Conservation (phyloP, 768 basidiomycete species). For the Rhodotorula graminis region DNA sequence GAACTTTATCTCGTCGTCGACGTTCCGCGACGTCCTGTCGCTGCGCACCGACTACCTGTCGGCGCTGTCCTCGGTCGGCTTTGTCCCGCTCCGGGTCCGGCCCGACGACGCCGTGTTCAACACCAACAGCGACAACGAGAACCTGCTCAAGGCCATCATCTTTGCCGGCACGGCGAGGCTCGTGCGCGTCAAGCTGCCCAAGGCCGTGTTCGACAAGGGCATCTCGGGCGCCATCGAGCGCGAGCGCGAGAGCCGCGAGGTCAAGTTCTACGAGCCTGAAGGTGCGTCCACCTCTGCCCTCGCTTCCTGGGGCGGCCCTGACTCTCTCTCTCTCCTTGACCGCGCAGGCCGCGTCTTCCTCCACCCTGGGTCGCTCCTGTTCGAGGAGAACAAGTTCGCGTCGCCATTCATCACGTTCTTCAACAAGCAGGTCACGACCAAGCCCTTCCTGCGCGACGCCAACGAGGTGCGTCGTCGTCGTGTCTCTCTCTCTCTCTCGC, state of each 20-base stretch:
- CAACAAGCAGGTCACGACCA: constrained; percentile 71
- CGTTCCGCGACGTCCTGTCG: constrained; percentile 70
- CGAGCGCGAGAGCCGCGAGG: constrained; percentile 77
- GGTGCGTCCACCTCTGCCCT: too few species aligned
- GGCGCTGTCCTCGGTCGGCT: constrained; percentile 65
- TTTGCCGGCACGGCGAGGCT: constrained; percentile 79
- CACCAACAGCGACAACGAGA: constrained; percentile 60
- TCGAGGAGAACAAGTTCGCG: constrained; percentile 66
- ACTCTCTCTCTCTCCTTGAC: too few species aligned
- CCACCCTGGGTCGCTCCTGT: constrained; percentile 77
- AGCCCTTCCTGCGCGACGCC: constrained; percentile 78
- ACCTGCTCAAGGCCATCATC: constrained; percentile 76
- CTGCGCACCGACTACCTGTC: constrained; percentile 72
- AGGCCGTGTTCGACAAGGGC: constrained; percentile 75
- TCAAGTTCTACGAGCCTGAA: constrained; percentile 68
- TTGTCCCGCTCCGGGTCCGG: constrained; percentile 55
- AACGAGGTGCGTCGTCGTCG: constrained; percentile 64
- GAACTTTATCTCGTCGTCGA: constrained; percentile 75
- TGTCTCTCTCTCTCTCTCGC: too few species aligned
- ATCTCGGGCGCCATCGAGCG: constrained; percentile 77
- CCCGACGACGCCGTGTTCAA: constrained; percentile 59
- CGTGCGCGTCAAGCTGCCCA: constrained; percentile 68
- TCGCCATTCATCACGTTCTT: constrained; percentile 79
- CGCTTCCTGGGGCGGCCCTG: too few species aligned
- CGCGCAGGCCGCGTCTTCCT: constrained; percentile 60